A percentile compares a stretch with the other conserved stretches of the same genome.
Conservation (phyloP, 768 basidiomycete species). For the Pholiota microspora region DNA sequence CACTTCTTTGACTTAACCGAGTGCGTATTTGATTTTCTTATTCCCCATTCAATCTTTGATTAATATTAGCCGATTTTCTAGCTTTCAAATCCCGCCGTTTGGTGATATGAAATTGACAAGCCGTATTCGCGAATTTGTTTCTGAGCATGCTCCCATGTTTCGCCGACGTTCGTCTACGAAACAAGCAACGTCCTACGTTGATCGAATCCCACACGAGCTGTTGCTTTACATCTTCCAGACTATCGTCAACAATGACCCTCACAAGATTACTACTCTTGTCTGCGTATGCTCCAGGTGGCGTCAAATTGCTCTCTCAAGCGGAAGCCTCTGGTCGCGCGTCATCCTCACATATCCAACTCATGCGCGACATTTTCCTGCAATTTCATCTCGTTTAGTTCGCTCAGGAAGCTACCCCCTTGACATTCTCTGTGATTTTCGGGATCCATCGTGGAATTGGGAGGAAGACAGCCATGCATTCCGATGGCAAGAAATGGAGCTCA, state of each 20-base stretch:
- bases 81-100: background rate
- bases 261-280: conserved; percentile 25
- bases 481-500: conserved; percentile 41
- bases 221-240: background rate
- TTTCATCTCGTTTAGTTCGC: conserved; percentile 38
- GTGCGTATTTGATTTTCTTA: background rate
- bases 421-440: conserved; percentile 57
- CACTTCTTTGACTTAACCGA: background rate
- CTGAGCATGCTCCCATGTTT: background rate
- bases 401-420: conserved; percentile 46
- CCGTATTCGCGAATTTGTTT: conserved; percentile 2
- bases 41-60: background rate
- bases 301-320: conserved; percentile 40
- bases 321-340: conserved; percentile 52
- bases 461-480: conserved; percentile 44
- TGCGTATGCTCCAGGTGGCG: conserved; percentile 55
- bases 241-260: background rate
- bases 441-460: conserved; percentile 53
- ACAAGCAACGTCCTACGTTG: background rate
- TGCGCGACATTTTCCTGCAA: conserved; percentile 33
- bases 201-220: background rate
- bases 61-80: background rate
- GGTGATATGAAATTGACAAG: background rate
- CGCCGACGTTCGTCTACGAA: conserved; percentile 17
- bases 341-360: conserved; percentile 42